phyloP scores from a whole-genome alignment of 2,329 filamentous ascomycete species.

The Cercospora sp. region DNA sequence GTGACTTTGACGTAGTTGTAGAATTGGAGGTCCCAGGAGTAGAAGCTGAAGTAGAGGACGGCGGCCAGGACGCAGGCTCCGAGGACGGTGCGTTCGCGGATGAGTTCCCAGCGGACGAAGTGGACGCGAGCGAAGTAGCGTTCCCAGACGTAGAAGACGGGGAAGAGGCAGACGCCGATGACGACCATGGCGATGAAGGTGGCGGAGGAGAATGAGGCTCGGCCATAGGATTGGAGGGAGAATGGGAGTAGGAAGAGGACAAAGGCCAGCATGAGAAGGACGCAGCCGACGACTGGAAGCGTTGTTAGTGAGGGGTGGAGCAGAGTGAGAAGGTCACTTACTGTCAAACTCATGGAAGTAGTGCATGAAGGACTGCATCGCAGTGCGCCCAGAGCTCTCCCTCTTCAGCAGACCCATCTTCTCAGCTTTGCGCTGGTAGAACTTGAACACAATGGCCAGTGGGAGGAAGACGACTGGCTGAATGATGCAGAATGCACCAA shows the following conservation, averaged over 20 bases:
- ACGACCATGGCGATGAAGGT: slow-evolving; percentile 45
- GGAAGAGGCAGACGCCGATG: slow-evolving; percentile 35
- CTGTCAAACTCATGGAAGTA: slow-evolving; percentile 38
- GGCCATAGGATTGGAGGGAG: slow-evolving; percentile 49
- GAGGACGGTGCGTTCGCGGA: slow-evolving; percentile 53
- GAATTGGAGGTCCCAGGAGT: slow-evolving; percentile 45
- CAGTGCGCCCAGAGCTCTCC: slow-evolving; percentile 27
- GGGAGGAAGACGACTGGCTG: slow-evolving; percentile 34
- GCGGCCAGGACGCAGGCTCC: slow-evolving; percentile 47
- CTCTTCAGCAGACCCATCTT: slow-evolving; percentile 32
- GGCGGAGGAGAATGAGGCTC: slow-evolving; percentile 40
- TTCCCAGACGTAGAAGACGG: slow-evolving; percentile 59
- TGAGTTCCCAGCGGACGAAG: slow-evolving; percentile 57
- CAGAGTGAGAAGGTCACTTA: neutral
- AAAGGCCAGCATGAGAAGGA: slow-evolving; percentile 51
- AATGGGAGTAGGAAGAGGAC: slow-evolving; percentile 70
- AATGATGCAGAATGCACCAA: slow-evolving; percentile 38
- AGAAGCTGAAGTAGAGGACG: slow-evolving; percentile 51
- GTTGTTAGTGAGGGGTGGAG: neutral
- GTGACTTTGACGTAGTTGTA: slow-evolving; percentile 52
- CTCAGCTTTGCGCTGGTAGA: slow-evolving; percentile 34
- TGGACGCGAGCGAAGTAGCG: slow-evolving; percentile 57
- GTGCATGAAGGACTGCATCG: slow-evolving; percentile 29
- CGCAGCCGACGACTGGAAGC: slow-evolving; percentile 28
- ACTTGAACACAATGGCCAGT: slow-evolving; percentile 34